These are phyloP conservation scores for Candida lessepsii DNA, from an alignment of 805 yeast genomes.

Conservation along the genomic window DNA sequence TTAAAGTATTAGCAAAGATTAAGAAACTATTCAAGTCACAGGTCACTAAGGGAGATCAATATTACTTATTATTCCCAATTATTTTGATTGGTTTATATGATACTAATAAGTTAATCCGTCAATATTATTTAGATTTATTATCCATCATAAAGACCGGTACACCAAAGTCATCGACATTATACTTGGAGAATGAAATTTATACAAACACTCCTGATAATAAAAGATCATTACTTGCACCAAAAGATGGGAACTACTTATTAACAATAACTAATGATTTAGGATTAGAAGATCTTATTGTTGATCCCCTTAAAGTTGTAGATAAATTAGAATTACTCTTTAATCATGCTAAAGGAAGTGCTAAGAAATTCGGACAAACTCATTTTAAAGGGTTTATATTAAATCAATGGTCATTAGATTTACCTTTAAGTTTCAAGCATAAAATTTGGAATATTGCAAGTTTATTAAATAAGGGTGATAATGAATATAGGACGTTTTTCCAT, in stretches of 20 bases:
- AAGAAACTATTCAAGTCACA: slow-evolving; percentile 33
- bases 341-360: slow-evolving; percentile 43
- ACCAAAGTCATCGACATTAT: slow-evolving; percentile 37
- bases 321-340: slow-evolving; percentile 36
- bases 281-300: slow-evolving; percentile 30
- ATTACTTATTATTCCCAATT: slow-evolving; percentile 59
- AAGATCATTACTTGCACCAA: slow-evolving; percentile 60
- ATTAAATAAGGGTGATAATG: slow-evolving; percentile 23
- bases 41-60: slow-evolving; percentile 24
- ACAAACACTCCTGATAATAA: slow-evolving; percentile 45
- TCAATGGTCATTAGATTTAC: slow-evolving; percentile 51
- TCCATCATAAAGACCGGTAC: slow-evolving; percentile 6
- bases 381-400: slow-evolving; percentile 63
- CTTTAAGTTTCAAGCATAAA: slow-evolving; percentile 50
- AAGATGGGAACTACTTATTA: slow-evolving; percentile 48
- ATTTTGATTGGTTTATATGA: slow-evolving; percentile 55
- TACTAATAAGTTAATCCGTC: slow-evolving; percentile 50
- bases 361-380: slow-evolving; percentile 55
- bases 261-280: slow-evolving; percentile 11
- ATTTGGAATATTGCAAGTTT: slow-evolving; percentile 30
- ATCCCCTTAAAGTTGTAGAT: slow-evolving; percentile 23
- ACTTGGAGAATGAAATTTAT: slow-evolving; percentile 57
- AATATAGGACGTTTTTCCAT: slow-evolving; percentile 31
- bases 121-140: slow-evolving; percentile 10
- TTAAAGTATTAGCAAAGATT: slow-evolving; percentile 42